Evolutionary conservation across 345 rosid genomes (phyloP).

Genomic region (Bruguiera parviflora): DNA sequence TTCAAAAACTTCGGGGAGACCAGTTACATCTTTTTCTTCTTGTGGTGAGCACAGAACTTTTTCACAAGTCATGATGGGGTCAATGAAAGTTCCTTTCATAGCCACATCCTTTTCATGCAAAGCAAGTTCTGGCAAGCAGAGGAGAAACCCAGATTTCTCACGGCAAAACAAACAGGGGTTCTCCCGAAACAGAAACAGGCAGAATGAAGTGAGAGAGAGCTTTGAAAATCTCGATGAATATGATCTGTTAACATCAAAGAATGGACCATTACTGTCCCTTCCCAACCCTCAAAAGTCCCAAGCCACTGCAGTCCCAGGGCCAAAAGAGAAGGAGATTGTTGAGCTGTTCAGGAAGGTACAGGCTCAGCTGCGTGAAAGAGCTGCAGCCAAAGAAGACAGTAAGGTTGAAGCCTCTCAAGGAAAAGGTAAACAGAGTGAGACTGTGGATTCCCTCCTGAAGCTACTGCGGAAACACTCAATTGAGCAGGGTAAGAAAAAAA

Average conservation of each 20-base stretch:
- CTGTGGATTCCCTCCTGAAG: conserved; percentile 76
- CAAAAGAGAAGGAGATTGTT: conserved; percentile 80
- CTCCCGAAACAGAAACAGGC: conserved; percentile 59
- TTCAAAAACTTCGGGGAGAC: conserved; percentile 47
- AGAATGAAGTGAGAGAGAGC: conserved; percentile 54
- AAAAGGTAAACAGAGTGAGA: conserved; percentile 61
- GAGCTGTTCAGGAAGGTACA: conserved; percentile 89
- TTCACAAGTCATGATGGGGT: conserved; percentile 36
- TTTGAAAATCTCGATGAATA: conserved; percentile 54
- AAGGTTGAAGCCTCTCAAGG: conserved; percentile 51
- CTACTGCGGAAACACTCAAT: conserved; percentile 70
- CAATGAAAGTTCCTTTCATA: conserved; percentile 30
- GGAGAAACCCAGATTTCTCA: conserved; percentile 70
- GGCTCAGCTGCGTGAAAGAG: conserved; percentile 77
- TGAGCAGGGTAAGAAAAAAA: conserved; percentile 55
- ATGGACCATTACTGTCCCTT: conserved; percentile 56
- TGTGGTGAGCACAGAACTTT: conserved; percentile 22
- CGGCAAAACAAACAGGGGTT: conserved; percentile 55
- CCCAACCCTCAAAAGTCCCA: conserved; percentile 62
- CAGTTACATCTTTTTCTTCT: conserved; percentile 38
- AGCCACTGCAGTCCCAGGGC: conserved; percentile 69
- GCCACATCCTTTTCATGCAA: conserved; percentile 48
- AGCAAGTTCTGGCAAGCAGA: conserved; percentile 56
- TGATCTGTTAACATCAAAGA: conserved; percentile 55
- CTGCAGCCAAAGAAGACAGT: conserved; percentile 58